Evolutionary conservation across 1,139 yeast species (phyloP).

Genomic region (Pneumocystis oryctolagi): DNA sequence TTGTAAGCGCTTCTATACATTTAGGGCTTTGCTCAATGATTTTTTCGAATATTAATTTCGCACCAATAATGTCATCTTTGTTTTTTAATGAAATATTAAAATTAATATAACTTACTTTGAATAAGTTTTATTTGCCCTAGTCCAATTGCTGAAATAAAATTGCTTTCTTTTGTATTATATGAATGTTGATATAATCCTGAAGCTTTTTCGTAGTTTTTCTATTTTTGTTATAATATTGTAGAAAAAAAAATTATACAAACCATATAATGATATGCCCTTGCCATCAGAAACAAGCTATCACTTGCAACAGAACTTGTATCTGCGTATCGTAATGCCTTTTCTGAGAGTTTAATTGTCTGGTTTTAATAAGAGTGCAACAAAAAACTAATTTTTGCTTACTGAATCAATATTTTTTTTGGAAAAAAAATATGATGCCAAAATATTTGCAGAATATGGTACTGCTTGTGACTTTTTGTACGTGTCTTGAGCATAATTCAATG

Average conservation of each 20-base stretch:
- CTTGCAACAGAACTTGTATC: conserved; percentile 37
- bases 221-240: conserved; percentile 28
- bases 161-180: conserved; percentile 8
- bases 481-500: conserved; percentile 26
- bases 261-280: conserved; percentile 48
- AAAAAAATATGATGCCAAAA: conserved; percentile 41
- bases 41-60: conserved; percentile 69
- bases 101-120: conserved; percentile 16
- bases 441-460: conserved; percentile 33
- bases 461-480: conserved; percentile 24
- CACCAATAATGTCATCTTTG: conserved; percentile 64
- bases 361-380: not conserved
- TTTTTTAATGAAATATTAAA: not conserved
- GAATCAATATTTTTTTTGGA: conserved; percentile 43
- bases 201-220: conserved; percentile 59
- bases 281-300: conserved; percentile 80
- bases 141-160: conserved; percentile 56
- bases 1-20: conserved; percentile 59
- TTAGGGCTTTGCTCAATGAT: conserved; percentile 53
- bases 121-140: conserved; percentile 72
- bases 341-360: conserved; percentile 33
- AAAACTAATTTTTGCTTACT: conserved; percentile 24
- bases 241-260: not conserved
- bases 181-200: conserved; percentile 22
- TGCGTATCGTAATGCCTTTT: conserved; percentile 33